A percentile compares a stretch with the other conserved stretches of the same genome.
These are phyloP conservation scores for Agaricus bisporus DNA, from an alignment of 768 basidiomycete genomes.

Conservation along the genomic window DNA sequence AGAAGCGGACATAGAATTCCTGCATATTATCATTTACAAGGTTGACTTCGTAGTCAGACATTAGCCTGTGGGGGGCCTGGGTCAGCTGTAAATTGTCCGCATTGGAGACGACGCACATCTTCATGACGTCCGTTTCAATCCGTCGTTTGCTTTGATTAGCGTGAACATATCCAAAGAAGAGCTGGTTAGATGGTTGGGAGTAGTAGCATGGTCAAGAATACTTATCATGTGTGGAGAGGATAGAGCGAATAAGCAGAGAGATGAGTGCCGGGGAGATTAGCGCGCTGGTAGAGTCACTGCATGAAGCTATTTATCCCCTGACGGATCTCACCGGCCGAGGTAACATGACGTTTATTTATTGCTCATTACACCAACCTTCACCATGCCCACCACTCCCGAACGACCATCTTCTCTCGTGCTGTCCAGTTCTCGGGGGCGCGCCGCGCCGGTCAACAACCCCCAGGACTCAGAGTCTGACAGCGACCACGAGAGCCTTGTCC, in stretches of 20 bases:
- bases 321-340: constrained; percentile 11
- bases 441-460: neutral
- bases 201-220: neutral
- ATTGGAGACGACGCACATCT: constrained; percentile 56
- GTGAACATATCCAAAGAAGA: constrained; percentile 34
- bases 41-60: constrained; percentile 98
- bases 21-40: constrained; percentile 99
- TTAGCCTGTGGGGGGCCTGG: constrained; percentile 51
- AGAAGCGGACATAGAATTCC: constrained; percentile 96
- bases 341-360: neutral
- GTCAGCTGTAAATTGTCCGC: too few relatives aligned
- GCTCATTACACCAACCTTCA: too few relatives aligned
- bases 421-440: neutral
- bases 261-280: neutral
- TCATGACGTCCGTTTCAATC: constrained; percentile 99
- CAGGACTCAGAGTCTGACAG: neutral
- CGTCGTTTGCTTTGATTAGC: constrained; percentile 84
- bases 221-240: constrained; percentile 13
- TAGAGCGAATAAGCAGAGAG: too few relatives aligned
- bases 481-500: constrained; percentile 1
- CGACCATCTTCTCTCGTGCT: too few relatives aligned
- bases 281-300: neutral
- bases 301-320: neutral
- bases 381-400: neutral
- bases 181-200: constrained; percentile 10